phyloP scores from a whole-genome alignment of 129 eudicot genomes.

The Helianthus annuus region DNA sequence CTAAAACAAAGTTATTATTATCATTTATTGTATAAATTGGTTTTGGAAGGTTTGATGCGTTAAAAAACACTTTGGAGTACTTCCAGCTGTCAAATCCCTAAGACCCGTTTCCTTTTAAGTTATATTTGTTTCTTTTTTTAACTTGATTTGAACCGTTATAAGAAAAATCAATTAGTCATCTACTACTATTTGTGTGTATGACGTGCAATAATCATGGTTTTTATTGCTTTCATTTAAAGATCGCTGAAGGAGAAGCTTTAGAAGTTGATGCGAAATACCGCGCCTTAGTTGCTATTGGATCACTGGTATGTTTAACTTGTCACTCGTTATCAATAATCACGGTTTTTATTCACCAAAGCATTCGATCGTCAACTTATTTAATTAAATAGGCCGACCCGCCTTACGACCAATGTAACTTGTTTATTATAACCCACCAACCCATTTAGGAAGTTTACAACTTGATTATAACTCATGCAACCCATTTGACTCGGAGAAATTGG shows the following conservation, averaged over 20 bases:
- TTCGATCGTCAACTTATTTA: background rate
- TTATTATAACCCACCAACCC: too few relatives aligned
- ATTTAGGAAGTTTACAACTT: too few relatives aligned
- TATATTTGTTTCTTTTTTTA: background rate
- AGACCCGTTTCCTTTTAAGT: background rate
- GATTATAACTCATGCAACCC: too few relatives aligned
- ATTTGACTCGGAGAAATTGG: too few relatives aligned
- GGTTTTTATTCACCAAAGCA: background rate
- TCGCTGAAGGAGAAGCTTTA: slow-evolving; percentile 73
- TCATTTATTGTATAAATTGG: background rate
- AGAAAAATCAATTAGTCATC: background rate
- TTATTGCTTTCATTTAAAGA: slow-evolving; percentile 43
- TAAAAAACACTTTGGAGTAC: background rate
- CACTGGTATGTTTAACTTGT: slow-evolving; percentile 62
- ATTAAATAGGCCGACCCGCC: too few relatives aligned
- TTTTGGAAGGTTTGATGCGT: background rate
- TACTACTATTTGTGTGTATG: background rate
- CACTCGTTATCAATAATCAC: background rate
- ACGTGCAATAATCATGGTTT: slow-evolving; percentile 1
- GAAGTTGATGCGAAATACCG: slow-evolving; percentile 82
- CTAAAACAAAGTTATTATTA: background rate
- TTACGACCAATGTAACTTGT: too few relatives aligned
- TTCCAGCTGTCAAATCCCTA: background rate
- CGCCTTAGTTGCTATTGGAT: slow-evolving; percentile 94
- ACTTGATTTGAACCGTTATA: background rate